Evolutionary conservation across 225 moss, liverwort and hornwort genomes (phyloP).

Genomic region (Climacium dendroides): DNA sequence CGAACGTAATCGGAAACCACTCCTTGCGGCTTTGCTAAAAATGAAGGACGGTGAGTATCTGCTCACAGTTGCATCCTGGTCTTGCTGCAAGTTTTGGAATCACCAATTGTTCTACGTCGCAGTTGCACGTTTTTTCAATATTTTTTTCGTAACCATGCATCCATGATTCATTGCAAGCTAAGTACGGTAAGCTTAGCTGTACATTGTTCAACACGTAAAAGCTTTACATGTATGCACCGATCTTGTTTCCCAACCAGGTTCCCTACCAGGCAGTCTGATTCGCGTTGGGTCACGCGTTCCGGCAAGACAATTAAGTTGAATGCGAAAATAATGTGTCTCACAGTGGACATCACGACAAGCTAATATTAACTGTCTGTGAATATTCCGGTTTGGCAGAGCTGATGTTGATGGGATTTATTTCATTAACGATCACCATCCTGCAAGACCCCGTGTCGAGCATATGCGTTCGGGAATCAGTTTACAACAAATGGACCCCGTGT

Average conservation of each 20-base stretch:
- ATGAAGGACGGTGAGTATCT: conserved; percentile 64
- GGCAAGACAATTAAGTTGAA: not conserved
- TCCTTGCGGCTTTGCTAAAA: conserved; percentile 47
- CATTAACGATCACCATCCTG: conserved; percentile 72
- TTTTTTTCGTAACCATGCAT: not conserved
- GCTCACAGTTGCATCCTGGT: not conserved
- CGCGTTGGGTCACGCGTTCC: not conserved
- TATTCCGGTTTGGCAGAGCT: conserved; percentile 37
- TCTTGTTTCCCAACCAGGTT: not conserved
- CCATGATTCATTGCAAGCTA: not conserved
- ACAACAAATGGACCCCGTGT: conserved; percentile 37
- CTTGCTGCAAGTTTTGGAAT: not conserved
- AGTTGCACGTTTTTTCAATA: not conserved
- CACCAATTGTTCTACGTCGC: not conserved
- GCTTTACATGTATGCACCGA: not conserved
- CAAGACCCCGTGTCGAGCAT: conserved; percentile 19
- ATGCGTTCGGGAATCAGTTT: conserved; percentile 9
- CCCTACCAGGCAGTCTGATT: not conserved
- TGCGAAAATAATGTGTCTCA: not conserved
- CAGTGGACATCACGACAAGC: not conserved
- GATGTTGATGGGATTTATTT: conserved; percentile 95
- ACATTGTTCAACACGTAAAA: not conserved
- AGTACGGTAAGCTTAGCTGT: not conserved
- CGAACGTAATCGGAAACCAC: conserved; percentile 30
- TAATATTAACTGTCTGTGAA: not conserved